Base-by-base conservation (phyloP, 768 basidiomycete species). In the Paxillus rubicundulus region DNA sequence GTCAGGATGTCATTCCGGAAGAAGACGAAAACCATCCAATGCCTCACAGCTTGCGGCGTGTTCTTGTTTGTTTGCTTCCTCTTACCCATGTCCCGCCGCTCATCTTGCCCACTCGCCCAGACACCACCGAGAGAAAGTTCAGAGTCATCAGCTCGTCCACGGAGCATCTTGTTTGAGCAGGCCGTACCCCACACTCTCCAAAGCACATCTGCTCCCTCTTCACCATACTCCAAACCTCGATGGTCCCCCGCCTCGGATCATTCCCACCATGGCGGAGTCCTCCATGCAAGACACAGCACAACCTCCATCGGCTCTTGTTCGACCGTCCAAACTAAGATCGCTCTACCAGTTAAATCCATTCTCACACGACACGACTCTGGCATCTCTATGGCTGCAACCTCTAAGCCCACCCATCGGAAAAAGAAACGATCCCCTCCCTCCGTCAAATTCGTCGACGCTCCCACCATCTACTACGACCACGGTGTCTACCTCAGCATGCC, bases 361-460 rank as follows among this genome's bases (percentile, higher is more conserved):
- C 74, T 87, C 38, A 74, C 81, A 37, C 80, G 75, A 49, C 76
- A 74, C 56, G 73, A 65, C 52, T 76, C 76, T 20, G 82, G 77
- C 37, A 66, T 79, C 45, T 81, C 79, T 6, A 78, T 71, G 57
- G 56, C 61, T 47, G 66, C 64, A 16, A 66, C 66, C 30, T 62
- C 73, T 21, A 57, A 52, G 37, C 58, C 57, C 21, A 45, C 54
- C 12, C 56, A 63, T 32, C 58, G 68, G 16, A 62, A 55, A 53
- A 72, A 61, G 56, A 71, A 44, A 27, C 70, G 67, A n/a, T 63
- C 68, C 7, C 58, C 71, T 10, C 62, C 70, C 48, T 85, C 82
- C 32, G 87, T 89, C 45, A 89, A 85, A 58, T 89, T 88, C 55
- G 82, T 82, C 27, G 84, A 86, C 52, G 72, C 74, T 48, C 85